Percentiles rank a stretch among this genome's conserved stretches.
Conservation (phyloP, 2,329 filamentous ascomycete genomes). For the Trichoderma breve region DNA sequence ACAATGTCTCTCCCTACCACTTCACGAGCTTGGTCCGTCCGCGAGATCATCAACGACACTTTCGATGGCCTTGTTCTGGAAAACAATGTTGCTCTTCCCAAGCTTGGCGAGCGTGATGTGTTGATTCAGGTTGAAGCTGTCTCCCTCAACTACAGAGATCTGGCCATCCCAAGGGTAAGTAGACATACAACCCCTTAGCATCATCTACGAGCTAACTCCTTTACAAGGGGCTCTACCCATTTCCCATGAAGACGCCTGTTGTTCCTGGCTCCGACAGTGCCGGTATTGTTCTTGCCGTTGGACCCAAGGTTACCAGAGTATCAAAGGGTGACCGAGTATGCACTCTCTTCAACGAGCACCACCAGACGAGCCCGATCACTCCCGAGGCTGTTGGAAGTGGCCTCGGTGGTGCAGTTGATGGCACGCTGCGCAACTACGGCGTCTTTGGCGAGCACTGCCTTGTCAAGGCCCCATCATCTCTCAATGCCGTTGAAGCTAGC, state of each 20-base stretch:
- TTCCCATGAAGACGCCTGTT: constrained; percentile 25
- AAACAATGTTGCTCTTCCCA: background rate
- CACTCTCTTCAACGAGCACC: constrained; percentile 28
- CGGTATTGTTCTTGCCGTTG: constrained; percentile 48
- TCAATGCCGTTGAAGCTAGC: constrained; percentile 46
- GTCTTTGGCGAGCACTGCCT: constrained; percentile 51
- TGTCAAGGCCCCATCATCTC: constrained; percentile 53
- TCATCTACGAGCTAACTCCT: background rate
- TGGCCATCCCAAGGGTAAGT: constrained; percentile 18
- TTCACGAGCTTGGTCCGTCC: constrained; percentile 1
- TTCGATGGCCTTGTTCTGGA: background rate
- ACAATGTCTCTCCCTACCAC: constrained; percentile 8
- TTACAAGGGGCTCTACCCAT: constrained; percentile 23
- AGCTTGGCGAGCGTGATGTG: constrained; percentile 1
- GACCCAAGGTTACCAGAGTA: constrained; percentile 49
- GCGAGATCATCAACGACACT: background rate
- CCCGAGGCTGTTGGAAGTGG: constrained; percentile 9
- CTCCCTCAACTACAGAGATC: constrained; percentile 28
- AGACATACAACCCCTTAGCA: background rate
- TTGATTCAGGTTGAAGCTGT: constrained; percentile 27
- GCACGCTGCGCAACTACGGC: constrained; percentile 33
- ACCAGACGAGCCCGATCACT: constrained; percentile 35
- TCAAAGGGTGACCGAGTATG: constrained; percentile 51
- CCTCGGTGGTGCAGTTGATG: constrained; percentile 31
- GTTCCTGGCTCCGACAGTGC: constrained; percentile 49